Evolutionary conservation across 495 filamentous ascomycete species (phyloP).

Genomic region (Sabuloglossum arenarium): DNA sequence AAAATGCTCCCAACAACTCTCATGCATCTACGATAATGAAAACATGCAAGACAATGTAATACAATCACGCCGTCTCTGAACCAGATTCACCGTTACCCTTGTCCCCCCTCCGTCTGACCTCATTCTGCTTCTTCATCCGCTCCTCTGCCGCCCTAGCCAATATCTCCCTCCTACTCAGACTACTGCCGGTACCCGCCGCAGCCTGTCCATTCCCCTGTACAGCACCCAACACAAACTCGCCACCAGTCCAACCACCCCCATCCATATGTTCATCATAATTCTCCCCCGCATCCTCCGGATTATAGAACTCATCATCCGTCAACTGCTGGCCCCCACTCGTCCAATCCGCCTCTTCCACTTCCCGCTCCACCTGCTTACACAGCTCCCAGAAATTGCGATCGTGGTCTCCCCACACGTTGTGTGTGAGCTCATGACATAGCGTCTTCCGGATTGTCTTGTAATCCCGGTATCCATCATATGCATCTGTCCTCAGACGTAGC

Average conservation of each 20-base stretch:
- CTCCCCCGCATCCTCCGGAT: conserved; percentile 31
- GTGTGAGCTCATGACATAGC: conserved; percentile 85
- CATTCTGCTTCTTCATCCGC: conserved; percentile 1
- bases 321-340: conserved; percentile 40
- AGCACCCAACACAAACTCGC: conserved; percentile 68
- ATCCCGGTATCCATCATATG: conserved; percentile 81
- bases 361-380: conserved; percentile 63
- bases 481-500: conserved; percentile 73
- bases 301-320: conserved; percentile 49
- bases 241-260: conserved; percentile 72
- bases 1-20: too few species aligned
- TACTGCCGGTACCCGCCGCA: neutral
- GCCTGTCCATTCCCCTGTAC: conserved; percentile 15
- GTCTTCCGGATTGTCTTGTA: conserved; percentile 81
- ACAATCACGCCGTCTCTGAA: neutral
- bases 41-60: too few species aligned
- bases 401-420: conserved; percentile 71
- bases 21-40: too few species aligned
- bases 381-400: conserved; percentile 78
- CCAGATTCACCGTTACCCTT: neutral
- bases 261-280: conserved; percentile 36
- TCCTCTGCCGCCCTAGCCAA: conserved; percentile 3
- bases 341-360: conserved; percentile 68
- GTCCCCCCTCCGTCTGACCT: neutral
- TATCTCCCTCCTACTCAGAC: conserved; percentile 1